A percentile compares a stretch with the other conserved stretches of the same genome.
Evolutionary conservation across 225 moss, liverwort and hornwort species (phyloP).

Genomic region (Lunularia cruciata): DNA sequence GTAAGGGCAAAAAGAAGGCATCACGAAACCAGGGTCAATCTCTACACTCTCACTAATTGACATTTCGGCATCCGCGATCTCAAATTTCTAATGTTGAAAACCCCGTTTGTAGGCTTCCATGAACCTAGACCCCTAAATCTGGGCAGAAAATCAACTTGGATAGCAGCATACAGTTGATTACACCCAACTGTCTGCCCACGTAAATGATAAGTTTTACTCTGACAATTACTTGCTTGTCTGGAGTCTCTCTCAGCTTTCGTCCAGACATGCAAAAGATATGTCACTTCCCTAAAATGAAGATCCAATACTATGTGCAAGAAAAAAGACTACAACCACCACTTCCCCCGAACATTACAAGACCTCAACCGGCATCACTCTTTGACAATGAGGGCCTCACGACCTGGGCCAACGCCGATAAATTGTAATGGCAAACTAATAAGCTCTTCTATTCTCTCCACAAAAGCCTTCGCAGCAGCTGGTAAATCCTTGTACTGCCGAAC

Average conservation of each 20-base stretch:
- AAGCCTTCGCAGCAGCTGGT: constrained; percentile 76
- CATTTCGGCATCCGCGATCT: constrained; percentile 11
- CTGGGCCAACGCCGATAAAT: constrained; percentile 93
- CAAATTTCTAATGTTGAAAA: constrained; percentile 19
- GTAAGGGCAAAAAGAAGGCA: background rate
- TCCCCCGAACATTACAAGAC: background rate
- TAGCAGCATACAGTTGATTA: constrained; percentile 9
- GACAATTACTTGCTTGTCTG: background rate
- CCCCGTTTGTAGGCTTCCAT: background rate
- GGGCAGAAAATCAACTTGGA: background rate
- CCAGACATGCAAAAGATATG: background rate
- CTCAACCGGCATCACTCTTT: constrained; percentile 38
- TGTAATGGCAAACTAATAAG: constrained; percentile 57
- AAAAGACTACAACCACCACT: background rate
- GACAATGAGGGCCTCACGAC: constrained; percentile 89
- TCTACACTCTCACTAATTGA: constrained; percentile 10
- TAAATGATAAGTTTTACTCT: constrained; percentile 8
- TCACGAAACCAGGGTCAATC: constrained; percentile 5
- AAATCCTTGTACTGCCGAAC: constrained; percentile 72
- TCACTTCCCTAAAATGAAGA: background rate
- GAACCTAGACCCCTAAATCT: background rate
- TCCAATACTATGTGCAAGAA: background rate
- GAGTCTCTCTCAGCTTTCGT: background rate
- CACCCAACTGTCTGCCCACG: constrained; percentile 6
- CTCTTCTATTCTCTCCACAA: constrained; percentile 88